A percentile compares a stretch with the other conserved stretches of the same genome.
These are phyloP conservation scores for Alternaria brassicae DNA, from an alignment of 2,329 filamentous ascomycete genomes.

Conservation along the genomic window DNA sequence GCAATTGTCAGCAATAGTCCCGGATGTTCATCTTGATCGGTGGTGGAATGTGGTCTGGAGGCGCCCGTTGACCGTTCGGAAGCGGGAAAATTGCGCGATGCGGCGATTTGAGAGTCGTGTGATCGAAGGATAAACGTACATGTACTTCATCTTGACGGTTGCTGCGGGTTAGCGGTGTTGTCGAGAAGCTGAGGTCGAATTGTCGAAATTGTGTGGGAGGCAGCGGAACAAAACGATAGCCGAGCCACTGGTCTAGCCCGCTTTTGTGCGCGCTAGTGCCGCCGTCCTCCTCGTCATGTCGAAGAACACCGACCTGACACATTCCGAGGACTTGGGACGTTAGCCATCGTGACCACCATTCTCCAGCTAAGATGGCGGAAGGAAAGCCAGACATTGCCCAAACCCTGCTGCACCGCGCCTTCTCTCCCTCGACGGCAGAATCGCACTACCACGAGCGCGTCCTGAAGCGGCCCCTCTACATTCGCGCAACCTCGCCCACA, in stretches of 20 bases:
- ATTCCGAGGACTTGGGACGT: background rate
- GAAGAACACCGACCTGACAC: background rate
- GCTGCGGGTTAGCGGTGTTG: slow-evolving; percentile 46
- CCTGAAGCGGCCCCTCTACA: slow-evolving; percentile 78
- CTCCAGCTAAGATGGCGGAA: slow-evolving; percentile 25
- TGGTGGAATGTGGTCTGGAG: slow-evolving; percentile 17
- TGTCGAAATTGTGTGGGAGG: slow-evolving; percentile 17
- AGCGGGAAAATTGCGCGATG: slow-evolving; percentile 17
- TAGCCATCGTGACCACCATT: background rate
- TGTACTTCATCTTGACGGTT: slow-evolving; percentile 93
- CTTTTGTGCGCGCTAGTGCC: slow-evolving; percentile 12
- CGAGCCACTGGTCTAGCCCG: slow-evolving; percentile 20
- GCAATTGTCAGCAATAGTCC: slow-evolving; percentile 41
- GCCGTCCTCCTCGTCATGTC: slow-evolving; percentile 10
- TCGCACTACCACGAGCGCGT: slow-evolving; percentile 84
- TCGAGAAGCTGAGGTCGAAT: slow-evolving; percentile 30
- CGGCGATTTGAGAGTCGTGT: slow-evolving; percentile 19
- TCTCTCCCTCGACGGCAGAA: slow-evolving; percentile 73
- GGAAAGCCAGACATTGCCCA: slow-evolving; percentile 33
- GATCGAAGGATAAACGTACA: slow-evolving; percentile 54
- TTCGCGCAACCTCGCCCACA: slow-evolving; percentile 76
- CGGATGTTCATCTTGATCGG: slow-evolving; percentile 23
- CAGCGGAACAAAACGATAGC: slow-evolving; percentile 24
- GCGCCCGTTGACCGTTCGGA: slow-evolving; percentile 22
- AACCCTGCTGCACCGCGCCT: slow-evolving; percentile 77